Percentiles rank a stretch among this genome's conserved stretches.
phyloP scores from a whole-genome alignment of 495 filamentous ascomycete species.

The Aspergillus bridgeri region DNA sequence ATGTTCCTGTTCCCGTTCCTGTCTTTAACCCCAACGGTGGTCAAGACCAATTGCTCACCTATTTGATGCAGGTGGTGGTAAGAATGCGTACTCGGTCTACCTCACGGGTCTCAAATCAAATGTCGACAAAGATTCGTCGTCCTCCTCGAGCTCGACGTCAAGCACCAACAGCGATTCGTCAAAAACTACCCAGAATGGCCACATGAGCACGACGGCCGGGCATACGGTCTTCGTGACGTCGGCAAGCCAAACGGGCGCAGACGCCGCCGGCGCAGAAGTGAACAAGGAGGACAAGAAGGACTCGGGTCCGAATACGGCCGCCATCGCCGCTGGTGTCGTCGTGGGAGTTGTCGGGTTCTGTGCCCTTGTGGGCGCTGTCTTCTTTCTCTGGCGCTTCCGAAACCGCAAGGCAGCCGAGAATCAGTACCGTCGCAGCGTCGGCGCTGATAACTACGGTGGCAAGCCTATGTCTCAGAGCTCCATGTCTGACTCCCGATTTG shows the following conservation, averaged over 20 bases:
- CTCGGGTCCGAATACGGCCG: conserved; percentile 58
- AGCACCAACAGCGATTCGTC: conserved; percentile 16
- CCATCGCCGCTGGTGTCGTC: conserved; percentile 85
- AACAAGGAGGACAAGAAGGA: conserved; percentile 23
- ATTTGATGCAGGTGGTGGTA: conserved; percentile 42
- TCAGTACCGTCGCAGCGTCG: conserved; percentile 72
- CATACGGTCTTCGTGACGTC: conserved; percentile 40
- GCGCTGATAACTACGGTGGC: conserved; percentile 61
- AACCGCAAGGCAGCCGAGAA: conserved; percentile 71
- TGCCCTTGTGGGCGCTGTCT: conserved; percentile 61
- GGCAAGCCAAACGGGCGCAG: conserved; percentile 19
- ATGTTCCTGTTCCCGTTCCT: conserved; percentile 24
- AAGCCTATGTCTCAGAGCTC: conserved; percentile 58
- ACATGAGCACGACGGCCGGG: conserved; percentile 23
- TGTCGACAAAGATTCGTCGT: conserved; percentile 25
- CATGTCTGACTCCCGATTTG: conserved; percentile 78
- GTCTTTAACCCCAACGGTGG: neutral
- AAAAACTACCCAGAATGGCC: conserved; percentile 20
- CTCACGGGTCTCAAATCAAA: conserved; percentile 36
- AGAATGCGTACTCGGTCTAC: conserved; percentile 39
- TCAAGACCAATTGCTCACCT: neutral
- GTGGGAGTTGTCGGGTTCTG: conserved; percentile 72
- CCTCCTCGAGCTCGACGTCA: conserved; percentile 16
- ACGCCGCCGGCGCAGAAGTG: neutral
- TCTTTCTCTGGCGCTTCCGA: conserved; percentile 73